Evolutionary conservation across 1,139 yeast genomes (phyloP), one percentile per base, ranked within the genome.

Genomic region (Yamadazyma blattariae): DNA sequence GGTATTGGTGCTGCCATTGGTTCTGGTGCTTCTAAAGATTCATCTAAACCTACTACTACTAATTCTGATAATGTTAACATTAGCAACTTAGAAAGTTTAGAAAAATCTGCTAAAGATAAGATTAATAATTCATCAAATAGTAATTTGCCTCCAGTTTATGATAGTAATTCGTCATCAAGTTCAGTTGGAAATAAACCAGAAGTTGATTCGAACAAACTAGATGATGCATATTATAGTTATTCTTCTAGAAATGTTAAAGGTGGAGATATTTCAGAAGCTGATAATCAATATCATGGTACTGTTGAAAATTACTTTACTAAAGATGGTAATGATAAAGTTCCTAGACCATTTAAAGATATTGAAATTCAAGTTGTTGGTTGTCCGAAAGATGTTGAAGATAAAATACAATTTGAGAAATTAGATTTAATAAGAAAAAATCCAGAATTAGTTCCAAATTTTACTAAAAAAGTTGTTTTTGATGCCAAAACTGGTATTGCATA

Each of bases 401-500:
- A 36, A 21, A 13, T 44, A 13, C 28, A 39, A n/a, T 23, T 34
- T 16, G 48, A 46, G 30, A 42, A 44, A 25, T 23, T 36, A 24
- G 38, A 34, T 4, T 36, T 31, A 13, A 38, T 48, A 16, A 31
- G 35, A 16, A 21, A 38, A 13, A 43, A 47, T 21, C 39, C 46
- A 8, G 45, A 41, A 13, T 36, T 39, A 21, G 34, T 48, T 22
- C 52, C 52, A n/a, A 25, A 30, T 1, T 35, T 40, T 12, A 46
- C 51, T 19, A 46, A 40, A 31, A 52, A 48, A 32, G 33, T 56
- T 28, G 47, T 45, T 8, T 50, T 54, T 32, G 59, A 56, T 38
- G 56, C 59, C 10, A 44, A 42, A 27, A 52, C 57, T 7, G 62
- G 62, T 4, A 44, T 46, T n/a, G 56, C 57, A 10, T 46, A 51